Percentiles rank a stretch among this genome's conserved stretches.
Evolutionary conservation across 805 yeast species (phyloP).

Genomic region (Wickerhamiella slavikovae): DNA sequence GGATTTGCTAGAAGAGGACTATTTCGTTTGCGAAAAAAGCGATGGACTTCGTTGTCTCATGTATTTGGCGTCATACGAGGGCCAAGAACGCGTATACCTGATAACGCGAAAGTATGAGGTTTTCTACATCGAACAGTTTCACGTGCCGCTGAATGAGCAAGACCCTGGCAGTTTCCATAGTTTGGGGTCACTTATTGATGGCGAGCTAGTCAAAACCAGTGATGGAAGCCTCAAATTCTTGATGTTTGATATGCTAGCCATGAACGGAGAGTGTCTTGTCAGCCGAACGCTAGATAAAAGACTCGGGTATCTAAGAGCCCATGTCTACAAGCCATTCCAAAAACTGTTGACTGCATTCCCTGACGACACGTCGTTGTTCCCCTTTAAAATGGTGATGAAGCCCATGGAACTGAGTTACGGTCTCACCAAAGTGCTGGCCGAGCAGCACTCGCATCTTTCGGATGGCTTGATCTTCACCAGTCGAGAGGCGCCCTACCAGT

Average conservation of each 20-base stretch:
- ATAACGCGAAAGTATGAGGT: constrained; percentile 81
- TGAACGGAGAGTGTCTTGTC: constrained; percentile 54
- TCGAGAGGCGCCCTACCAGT: constrained; percentile 64
- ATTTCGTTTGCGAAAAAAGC: constrained; percentile 85
- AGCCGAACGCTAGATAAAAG: constrained; percentile 60
- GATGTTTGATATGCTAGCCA: constrained; percentile 78
- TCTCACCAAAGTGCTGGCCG: constrained; percentile 51
- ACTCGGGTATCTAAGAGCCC: constrained; percentile 66
- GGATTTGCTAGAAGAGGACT: constrained; percentile 48
- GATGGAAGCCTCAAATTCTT: constrained; percentile 41
- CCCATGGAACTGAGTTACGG: constrained; percentile 72
- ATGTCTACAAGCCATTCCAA: constrained; percentile 64
- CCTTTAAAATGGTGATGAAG: constrained; percentile 72
- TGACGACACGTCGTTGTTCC: constrained; percentile 52
- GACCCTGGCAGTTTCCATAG: constrained; percentile 45
- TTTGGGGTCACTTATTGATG: constrained; percentile 70
- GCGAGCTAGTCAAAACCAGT: constrained; percentile 53
- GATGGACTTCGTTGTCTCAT: constrained; percentile 82
- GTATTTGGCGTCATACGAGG: constrained; percentile 21
- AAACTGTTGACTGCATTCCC: constrained; percentile 50
- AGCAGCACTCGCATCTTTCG: constrained; percentile 61
- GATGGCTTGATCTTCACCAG: constrained; percentile 93
- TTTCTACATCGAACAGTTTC: constrained; percentile 53
- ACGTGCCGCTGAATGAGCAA: constrained; percentile 41
- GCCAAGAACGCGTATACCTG: constrained; percentile 74